These are phyloP conservation scores for Aspergillus ochraceoroseus DNA, from an alignment of 2,329 filamentous ascomycete genomes.

Conservation along the genomic window DNA sequence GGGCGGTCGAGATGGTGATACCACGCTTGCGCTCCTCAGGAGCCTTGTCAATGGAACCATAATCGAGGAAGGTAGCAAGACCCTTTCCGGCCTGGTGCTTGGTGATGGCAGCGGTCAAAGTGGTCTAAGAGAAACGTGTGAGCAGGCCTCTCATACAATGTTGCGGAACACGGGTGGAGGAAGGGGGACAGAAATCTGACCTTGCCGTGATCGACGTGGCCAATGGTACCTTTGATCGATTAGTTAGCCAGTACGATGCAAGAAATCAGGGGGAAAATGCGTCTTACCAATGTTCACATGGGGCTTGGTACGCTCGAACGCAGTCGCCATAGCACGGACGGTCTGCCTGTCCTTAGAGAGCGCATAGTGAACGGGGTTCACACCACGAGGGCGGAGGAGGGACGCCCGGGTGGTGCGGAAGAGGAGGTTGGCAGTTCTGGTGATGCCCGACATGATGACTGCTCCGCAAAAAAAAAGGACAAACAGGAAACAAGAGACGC, in stretches of 20 bases:
- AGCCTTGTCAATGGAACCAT: constrained; percentile 97
- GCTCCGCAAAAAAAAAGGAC: constrained; percentile 30
- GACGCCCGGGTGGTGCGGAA: constrained; percentile 75
- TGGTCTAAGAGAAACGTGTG: constrained; percentile 61
- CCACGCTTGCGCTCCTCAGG: constrained; percentile 99
- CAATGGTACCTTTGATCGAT: constrained; percentile 71
- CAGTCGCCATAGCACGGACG: constrained; percentile 55
- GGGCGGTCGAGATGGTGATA: constrained; percentile 97
- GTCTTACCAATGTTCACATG: constrained; percentile 91
- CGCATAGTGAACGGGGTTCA: constrained; percentile 68
- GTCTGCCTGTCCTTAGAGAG: constrained; percentile 44
- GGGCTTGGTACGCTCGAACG: constrained; percentile 85
- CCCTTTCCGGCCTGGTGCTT: constrained; percentile 97
- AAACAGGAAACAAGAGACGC: constrained; percentile 27
- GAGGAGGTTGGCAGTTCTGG: constrained; percentile 72
- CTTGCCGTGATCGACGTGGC: constrained; percentile 99
- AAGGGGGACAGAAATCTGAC: constrained; percentile 46
- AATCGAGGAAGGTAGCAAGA: constrained; percentile 89
- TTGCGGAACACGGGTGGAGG: too few relatives aligned
- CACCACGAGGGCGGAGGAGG: constrained; percentile 61
- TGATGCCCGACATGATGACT: constrained; percentile 71
- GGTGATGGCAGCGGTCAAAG: constrained; percentile 95
- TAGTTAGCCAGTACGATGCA: neutral
- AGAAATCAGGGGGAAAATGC: neutral
- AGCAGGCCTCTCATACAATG: constrained; percentile 11